Base-by-base conservation (phyloP, 2,329 filamentous ascomycete species). In the Trichoderma atrobrunneum region DNA sequence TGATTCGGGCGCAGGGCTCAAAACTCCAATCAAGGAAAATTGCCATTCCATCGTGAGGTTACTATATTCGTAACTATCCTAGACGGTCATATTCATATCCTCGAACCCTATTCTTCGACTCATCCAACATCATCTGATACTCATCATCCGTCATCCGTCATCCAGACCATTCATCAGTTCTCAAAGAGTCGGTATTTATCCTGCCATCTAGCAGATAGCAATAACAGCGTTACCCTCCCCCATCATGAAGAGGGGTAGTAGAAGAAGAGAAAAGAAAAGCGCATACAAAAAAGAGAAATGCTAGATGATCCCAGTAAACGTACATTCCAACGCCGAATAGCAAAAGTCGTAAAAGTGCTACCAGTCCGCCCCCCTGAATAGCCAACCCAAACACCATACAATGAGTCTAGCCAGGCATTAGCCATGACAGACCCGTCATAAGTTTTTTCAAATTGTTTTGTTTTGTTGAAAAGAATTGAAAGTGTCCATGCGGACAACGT, bases 291-390 rank as follows among this genome's bases (percentile, higher is more conserved):
- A 43, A 59, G 24, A 48, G 11, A 14, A 28, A 67, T 66, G 70
- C 39, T 48, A 61, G 24, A 39, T 39, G 56, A 57, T 64, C 48
- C 60, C 56, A 56, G 32, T 71, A 71, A 39, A 61, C 36, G 56
- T 48, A 62, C 70, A 68, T 67, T 18, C 64, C 70, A 72, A 72
- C 70, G 70, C 70, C 70, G n/a, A 21, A 39, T 48, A 56, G 26
- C 24, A 64, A 39, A 64, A 64, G 43, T 69, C 36, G 24, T 34
- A 51, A 36, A 71, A 39, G 57, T 57, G 36, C 18, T 64, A 48
- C 60, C 60, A 64, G 68, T 57, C 68, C 51, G 28, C 12, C 43
- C 59, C 28, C 24, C 60, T n/a, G 30, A 24, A 64, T 32, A 71
- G 60, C 39, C 57, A 70, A 62, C 57, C 66, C 54, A 28, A 59